Base-by-base conservation (phyloP, 352 stramenopile genomes). In the Phytophthora brassicae region DNA sequence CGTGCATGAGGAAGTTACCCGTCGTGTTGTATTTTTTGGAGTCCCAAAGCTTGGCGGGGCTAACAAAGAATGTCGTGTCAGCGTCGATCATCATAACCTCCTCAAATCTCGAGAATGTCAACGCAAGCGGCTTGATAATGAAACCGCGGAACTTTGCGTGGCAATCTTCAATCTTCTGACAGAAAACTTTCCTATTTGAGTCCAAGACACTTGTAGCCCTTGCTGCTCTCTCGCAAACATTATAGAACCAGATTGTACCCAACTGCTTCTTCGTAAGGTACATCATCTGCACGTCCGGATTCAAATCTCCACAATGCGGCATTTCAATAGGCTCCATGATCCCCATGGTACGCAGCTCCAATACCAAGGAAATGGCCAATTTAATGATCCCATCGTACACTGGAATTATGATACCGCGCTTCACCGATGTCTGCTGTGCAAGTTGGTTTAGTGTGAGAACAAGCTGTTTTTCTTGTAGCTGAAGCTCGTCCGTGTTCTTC, bases 1-100 rank as follows among this genome's bases (percentile, higher is more conserved):
- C 78, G 19, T 80, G 70, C 52, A 88, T 85, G 54, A 88, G 79
- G 29, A 88, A 69, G 49, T 71, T 86, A n/a, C 78, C 78, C 1
- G 74, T 84, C 13, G 51, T 56, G 4, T 63, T 56, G 60, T 72
- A 84, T 54, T 83, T 82, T 52, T 69, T 64, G 3, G 66, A 57
- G 1, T 79, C 65, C 75, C 77, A 85, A 0, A 86, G 53, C 53
- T 48, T 60, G 29, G 66, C 68, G 28, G 75, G 79, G 47, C 69
- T 80, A 14, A 76, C 62, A 13, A 89, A 68, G 47, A 79, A 89
- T 20, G 75, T 65, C 14, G 68, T 73, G 62, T 87, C 79, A 45
- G 75, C 75, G 61, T 89, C 77, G 11, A 87, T 53, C 53, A 89
- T 65, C 79, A 89, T 86, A 28, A 87, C 69, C 45, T 89, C 72